A percentile compares a stretch with the other conserved stretches of the same genome.
These are phyloP conservation scores for Metschnikowia lachancei DNA, from an alignment of 805 yeast genomes.

Conservation along the genomic window DNA sequence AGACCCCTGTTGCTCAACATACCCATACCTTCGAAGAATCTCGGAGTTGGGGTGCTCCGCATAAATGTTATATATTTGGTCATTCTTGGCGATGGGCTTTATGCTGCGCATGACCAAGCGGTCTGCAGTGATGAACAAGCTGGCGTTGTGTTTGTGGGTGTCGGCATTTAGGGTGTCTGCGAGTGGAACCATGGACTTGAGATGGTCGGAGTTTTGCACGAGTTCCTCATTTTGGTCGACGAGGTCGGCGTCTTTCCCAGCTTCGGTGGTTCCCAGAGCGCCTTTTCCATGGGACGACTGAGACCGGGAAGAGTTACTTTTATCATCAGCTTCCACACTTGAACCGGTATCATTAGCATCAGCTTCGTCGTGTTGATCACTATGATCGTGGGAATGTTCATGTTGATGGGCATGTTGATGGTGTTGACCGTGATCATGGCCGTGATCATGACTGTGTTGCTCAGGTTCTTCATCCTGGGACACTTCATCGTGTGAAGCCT, in stretches of 20 bases:
- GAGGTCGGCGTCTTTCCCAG: not conserved
- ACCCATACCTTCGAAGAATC: conserved; percentile 85
- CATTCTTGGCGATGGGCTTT: conserved; percentile 56
- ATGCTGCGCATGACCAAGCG: conserved; percentile 70
- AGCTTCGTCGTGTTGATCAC: conserved; percentile 18
- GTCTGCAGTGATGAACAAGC: conserved; percentile 50
- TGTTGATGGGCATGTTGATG: conserved; percentile 21
- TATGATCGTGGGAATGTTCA: conserved; percentile 1
- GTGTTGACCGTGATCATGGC: conserved; percentile 14
- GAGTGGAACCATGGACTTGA: conserved; percentile 87
- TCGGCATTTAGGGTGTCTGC: conserved; percentile 92
- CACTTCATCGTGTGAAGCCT: too few species aligned
- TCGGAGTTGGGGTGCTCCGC: conserved; percentile 93
- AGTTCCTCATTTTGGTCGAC: conserved; percentile 3
- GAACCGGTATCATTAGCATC: not conserved
- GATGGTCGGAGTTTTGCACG: conserved; percentile 32
- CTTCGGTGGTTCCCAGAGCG: not conserved
- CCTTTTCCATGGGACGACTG: too few species aligned
- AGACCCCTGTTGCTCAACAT: conserved; percentile 73
- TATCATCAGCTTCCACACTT: conserved; percentile 4
- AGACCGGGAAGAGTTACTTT: too few species aligned
- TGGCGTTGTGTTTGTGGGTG: conserved; percentile 72
- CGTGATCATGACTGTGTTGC: conserved; percentile 19
- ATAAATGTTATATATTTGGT: conserved; percentile 83
- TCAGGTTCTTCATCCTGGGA: too few species aligned